phyloP scores from a whole-genome alignment of 1,139 yeast genomes.

The Ogataea hybrid region DNA sequence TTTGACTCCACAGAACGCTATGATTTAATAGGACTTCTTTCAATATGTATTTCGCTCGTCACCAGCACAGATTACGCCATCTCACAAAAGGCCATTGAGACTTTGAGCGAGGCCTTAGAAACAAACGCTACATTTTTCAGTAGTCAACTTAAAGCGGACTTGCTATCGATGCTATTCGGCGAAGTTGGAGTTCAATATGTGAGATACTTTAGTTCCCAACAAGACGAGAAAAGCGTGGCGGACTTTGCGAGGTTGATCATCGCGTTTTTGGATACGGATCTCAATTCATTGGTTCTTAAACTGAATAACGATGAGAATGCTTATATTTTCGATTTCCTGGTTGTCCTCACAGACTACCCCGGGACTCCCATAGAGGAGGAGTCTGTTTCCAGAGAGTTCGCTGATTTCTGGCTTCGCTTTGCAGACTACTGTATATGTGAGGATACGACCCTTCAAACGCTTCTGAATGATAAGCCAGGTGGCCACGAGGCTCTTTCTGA shows the following conservation, averaged over 20 bases:
- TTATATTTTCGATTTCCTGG: conserved; percentile 46
- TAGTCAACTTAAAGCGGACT: conserved; percentile 28
- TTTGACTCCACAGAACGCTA: conserved; percentile 37
- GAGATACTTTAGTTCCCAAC: conserved; percentile 26
- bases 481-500: conserved; percentile 30
- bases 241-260: conserved; percentile 52
- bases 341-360: conserved; percentile 58
- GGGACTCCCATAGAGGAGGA: conserved; percentile 69
- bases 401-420: conserved; percentile 79
- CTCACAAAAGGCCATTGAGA: conserved; percentile 33
- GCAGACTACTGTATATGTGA: conserved; percentile 63
- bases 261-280: conserved; percentile 50
- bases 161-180: conserved; percentile 39
- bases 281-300: conserved; percentile 46
- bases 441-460: conserved; percentile 39
- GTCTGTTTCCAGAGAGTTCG: conserved; percentile 59
- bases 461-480: conserved; percentile 32
- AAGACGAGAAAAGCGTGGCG: conserved; percentile 44
- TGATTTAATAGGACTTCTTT: conserved; percentile 29
- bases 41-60: conserved; percentile 25
- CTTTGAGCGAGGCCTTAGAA: conserved; percentile 47
- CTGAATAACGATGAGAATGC: conserved; percentile 41
- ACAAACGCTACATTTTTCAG: conserved; percentile 42
- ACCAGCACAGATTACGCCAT: conserved; percentile 8
- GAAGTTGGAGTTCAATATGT: conserved; percentile 42